Evolutionary conservation across 371 early-diverging fungal genomes (phyloP).

Genomic region (Capillidium rhysosporum): DNA sequence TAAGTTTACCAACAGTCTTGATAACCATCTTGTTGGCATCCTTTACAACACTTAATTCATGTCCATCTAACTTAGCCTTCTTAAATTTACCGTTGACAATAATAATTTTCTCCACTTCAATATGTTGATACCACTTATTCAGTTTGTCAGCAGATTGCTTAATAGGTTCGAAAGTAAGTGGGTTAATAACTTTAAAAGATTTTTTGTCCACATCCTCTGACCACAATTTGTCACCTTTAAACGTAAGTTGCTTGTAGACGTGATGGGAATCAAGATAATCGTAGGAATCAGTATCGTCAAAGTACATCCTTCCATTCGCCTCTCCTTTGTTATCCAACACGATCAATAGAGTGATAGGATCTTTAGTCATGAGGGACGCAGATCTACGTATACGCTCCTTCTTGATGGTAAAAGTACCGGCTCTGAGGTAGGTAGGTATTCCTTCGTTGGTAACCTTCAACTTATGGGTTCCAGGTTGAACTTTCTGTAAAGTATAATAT

Average conservation of each 20-base stretch:
- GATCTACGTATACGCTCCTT: constrained; percentile 75
- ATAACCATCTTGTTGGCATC: too few species aligned
- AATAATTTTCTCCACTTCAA: too few species aligned
- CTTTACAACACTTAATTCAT: too few species aligned
- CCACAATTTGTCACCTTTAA: constrained; percentile 12
- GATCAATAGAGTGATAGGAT: constrained; percentile 81
- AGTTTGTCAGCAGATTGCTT: too few species aligned
- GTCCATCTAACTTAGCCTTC: too few species aligned
- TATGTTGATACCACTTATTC: too few species aligned
- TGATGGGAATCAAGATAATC: constrained; percentile 39
- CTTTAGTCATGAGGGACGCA: constrained; percentile 51
- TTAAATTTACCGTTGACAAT: too few species aligned
- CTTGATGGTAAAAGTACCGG: constrained; percentile 69
- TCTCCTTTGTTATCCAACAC: constrained; percentile 40
- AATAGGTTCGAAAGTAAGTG: neutral
- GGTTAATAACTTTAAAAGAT: neutral
- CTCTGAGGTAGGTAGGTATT: constrained; percentile 67
- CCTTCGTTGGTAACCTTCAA: constrained; percentile 38
- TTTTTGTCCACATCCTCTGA: constrained; percentile 8
- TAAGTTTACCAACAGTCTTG: too few species aligned
- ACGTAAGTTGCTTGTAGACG: constrained; percentile 25
- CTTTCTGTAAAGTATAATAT: constrained; percentile 23
- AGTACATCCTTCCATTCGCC: constrained; percentile 56
- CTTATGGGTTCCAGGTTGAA: constrained; percentile 25
- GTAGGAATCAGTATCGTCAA: constrained; percentile 83